These are phyloP conservation scores for Xylariaceae sp. DNA, from an alignment of 2,329 filamentous ascomycete species.

Conservation along the genomic window DNA sequence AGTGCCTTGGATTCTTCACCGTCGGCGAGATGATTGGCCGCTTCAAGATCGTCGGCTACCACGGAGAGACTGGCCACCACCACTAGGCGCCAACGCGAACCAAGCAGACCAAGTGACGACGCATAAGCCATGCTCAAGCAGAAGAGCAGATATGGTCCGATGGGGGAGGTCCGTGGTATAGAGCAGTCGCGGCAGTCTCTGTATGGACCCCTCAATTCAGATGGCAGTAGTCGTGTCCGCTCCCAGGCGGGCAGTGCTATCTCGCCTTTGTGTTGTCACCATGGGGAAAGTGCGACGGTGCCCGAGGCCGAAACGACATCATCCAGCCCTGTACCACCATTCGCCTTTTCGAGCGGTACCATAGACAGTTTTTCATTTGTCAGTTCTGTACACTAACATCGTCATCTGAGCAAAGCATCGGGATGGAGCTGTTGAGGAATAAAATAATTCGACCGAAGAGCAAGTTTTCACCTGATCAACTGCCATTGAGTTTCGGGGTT, in stretches of 20 bases:
- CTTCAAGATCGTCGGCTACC: conserved; percentile 92
- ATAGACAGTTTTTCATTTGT: conserved; percentile 22
- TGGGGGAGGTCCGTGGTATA: no score
- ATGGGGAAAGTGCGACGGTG: conserved; percentile 6
- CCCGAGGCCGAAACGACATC: conserved; percentile 4
- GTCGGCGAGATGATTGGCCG: conserved; percentile 94
- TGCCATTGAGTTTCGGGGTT: no score
- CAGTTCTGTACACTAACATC: conserved; percentile 22
- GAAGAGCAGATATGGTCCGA: no score
- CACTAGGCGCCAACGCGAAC: conserved; percentile 45
- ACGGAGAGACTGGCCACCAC: conserved; percentile 57
- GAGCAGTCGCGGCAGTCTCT: no score
- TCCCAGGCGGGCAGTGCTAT: neutral
- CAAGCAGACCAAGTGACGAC: no score
- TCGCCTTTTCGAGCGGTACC: conserved; percentile 15
- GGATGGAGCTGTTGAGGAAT: conserved; percentile 16
- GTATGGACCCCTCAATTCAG: no score
- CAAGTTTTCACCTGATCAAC: no score
- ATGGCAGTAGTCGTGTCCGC: neutral
- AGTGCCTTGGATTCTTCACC: conserved; percentile 94
- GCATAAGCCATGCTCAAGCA: no score
- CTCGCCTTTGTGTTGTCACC: neutral
- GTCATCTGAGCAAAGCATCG: no score
- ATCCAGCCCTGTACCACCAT: conserved; percentile 19
- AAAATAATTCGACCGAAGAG: conserved; percentile 10